Evolutionary conservation across 2,329 filamentous ascomycete species (phyloP), one percentile per base, ranked within the genome.

Genomic region (Colletotrichum gigasporum): DNA sequence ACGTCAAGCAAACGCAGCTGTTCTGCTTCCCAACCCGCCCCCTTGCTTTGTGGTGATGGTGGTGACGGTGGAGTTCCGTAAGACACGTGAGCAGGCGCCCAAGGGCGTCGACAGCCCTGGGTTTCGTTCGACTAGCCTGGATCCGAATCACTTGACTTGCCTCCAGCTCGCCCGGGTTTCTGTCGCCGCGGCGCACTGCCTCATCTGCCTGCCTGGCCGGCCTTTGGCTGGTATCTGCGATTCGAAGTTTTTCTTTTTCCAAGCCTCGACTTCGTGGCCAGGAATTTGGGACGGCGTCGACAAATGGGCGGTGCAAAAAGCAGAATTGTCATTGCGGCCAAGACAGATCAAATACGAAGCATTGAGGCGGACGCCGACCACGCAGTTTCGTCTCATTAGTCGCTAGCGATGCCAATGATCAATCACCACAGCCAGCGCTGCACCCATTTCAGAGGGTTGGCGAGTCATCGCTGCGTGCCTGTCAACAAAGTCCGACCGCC

Each of bases 51-150:
- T 11, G n/a, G 9, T 30, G 6, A 41, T 24, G 35, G 35, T 24
- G 22, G 18, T 47, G 42, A 10, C n/a, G 30, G 39, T 42, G 52
- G 54, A 26, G 39, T 28, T 9, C 11, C 11, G 1, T 14, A 8
- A 14, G 11, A 37, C 54, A 34, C 54, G 47, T 63, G 60, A 63
- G n/a, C n/a, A n/a, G n/a, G n/a, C n/a, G n/a, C n/a, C n/a, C n/a
- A n/a, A n/a, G 54, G 11, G 9, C 48, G 4, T 60, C 35, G 56
- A 62, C 41, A 61, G 56, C 62, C 62, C 34, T 34, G 18, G 12
- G 55, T 47, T 56, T 24, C 16, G 12, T 22, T 16, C 16, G 32
- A 59, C 51, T 24, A 12, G 20, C 18, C 39, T 16, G 26, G 10
- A n/a, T 52, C 32, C 18, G 30, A 51, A 45, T 59, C 54, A 51